These are phyloP conservation scores for Otatea glauca DNA, from an alignment of 176 grass and related monocot genomes.

Conservation along the genomic window DNA sequence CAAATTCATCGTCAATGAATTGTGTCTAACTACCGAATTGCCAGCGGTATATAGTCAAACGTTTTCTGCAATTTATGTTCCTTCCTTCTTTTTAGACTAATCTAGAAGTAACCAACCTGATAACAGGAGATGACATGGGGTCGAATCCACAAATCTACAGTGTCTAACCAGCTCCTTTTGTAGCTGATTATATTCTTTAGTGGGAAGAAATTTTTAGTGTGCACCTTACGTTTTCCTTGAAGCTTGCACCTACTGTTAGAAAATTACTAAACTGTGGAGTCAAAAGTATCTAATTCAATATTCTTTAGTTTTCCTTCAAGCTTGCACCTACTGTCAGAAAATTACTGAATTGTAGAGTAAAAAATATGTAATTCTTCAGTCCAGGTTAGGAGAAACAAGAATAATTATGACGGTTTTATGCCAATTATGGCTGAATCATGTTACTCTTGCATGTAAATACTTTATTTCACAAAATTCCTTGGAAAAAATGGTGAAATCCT, in stretches of 20 bases:
- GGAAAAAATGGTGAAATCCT: background rate
- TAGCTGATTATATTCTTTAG: background rate
- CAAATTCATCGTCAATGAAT: background rate
- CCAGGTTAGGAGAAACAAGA: background rate
- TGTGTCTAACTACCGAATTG: background rate
- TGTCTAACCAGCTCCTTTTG: background rate
- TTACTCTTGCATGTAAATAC: background rate
- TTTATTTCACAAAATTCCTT: background rate
- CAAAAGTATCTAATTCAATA: background rate
- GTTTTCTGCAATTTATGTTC: background rate
- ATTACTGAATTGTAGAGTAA: background rate
- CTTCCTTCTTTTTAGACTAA: background rate
- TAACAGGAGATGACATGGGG: background rate
- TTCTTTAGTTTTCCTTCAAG: background rate
- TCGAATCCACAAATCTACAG: background rate
- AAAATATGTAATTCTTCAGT: too few relatives aligned
- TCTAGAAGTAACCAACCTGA: conserved; percentile 17
- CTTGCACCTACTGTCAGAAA: background rate
- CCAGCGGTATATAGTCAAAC: background rate
- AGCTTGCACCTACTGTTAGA: background rate
- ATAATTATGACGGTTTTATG: background rate
- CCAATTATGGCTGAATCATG: background rate
- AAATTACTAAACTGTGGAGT: background rate
- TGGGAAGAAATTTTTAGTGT: background rate
- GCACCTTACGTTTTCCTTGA: background rate